Base-by-base conservation (phyloP, 352 stramenopile species). In the Globisporangium acanthophoron region DNA sequence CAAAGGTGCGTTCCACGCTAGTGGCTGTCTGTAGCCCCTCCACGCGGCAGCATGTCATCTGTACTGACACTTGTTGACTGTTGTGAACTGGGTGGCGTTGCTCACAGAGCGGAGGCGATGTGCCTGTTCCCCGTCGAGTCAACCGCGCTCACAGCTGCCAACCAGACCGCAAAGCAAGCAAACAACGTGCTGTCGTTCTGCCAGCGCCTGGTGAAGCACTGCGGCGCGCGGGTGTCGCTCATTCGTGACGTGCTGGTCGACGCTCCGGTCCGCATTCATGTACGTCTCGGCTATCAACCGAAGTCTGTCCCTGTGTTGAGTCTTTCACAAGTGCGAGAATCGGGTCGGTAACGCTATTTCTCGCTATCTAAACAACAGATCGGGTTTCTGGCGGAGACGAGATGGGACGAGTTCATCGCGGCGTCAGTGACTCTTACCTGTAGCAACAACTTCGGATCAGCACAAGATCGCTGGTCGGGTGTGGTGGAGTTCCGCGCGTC, bases 161-260 rank as follows among this genome's bases (percentile, higher is more conserved):
- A 13, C 16, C 20, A 27, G 1, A 47, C 6, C 9, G n/a, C 6
- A 13, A 21, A 47, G 2, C 7, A 8, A 3, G n/a, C 20, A 29
- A 41, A 20, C 45, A 61, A 55, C 24, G 6, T 49, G 12, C 63
- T 86, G 2, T 77, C 73, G 16, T 54, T 78, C 27, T 81, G 62
- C 18, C 76, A 89, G 31, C 37, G 47, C 6, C 48, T 74, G 0
- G 47, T 84, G 15, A 70, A 76, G 20, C 55, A 43, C 15, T 48
- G 68, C 52, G 71, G 59, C 37, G 20, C 55, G 2, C 76, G 74
- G 8, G 39, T 89, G 31, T 49, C 51, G 0, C 53, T 73, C 15
- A 57, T 89, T n/a, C 15, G 57, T 2, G 81, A 84, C 8, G 56
- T 91, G 37, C 41, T 83, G 3, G 35, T 91, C 15, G 81, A 91